Evolutionary conservation across 257 asterid species (phyloP).

Genomic region (Solanum chmielewskii): DNA sequence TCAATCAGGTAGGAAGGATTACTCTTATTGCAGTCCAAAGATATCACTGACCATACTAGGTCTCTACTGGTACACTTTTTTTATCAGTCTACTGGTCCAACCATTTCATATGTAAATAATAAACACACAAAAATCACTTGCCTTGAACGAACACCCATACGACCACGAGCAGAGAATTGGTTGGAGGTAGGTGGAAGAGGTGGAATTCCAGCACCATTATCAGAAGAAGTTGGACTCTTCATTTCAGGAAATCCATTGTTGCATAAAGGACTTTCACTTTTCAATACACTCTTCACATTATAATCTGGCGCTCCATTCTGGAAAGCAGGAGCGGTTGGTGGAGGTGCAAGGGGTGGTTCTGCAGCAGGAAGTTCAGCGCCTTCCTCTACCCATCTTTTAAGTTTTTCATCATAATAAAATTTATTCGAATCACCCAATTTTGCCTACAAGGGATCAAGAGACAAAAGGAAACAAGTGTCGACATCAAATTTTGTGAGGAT

Average conservation of each 20-base stretch:
- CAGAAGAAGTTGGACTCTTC: constrained; percentile 41
- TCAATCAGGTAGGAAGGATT: background rate
- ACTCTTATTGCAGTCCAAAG: background rate
- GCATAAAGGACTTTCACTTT: constrained; percentile 31
- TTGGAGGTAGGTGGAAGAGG: constrained; percentile 92
- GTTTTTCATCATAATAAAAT: constrained; percentile 80
- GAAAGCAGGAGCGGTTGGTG: constrained; percentile 56
- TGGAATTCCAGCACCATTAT: constrained; percentile 71
- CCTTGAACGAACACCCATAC: constrained; percentile 83
- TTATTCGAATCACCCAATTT: constrained; percentile 85
- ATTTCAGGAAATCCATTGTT: constrained; percentile 46
- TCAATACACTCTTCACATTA: constrained; percentile 54
- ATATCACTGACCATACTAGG: background rate
- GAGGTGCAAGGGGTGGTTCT: constrained; percentile 72
- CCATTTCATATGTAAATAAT: background rate
- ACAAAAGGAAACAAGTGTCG: background rate
- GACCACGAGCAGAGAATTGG: constrained; percentile 76
- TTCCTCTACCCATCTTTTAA: constrained; percentile 97
- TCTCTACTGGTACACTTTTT: background rate
- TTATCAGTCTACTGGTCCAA: background rate
- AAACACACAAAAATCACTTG: constrained; percentile 9
- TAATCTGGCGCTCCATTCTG: constrained; percentile 71
- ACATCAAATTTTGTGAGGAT: background rate
- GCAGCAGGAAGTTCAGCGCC: constrained; percentile 64
- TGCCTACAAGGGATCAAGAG: constrained; percentile 39